phyloP scores from a whole-genome alignment of 176 grass and related monocot genomes.

The Phyllostachys edulis region DNA sequence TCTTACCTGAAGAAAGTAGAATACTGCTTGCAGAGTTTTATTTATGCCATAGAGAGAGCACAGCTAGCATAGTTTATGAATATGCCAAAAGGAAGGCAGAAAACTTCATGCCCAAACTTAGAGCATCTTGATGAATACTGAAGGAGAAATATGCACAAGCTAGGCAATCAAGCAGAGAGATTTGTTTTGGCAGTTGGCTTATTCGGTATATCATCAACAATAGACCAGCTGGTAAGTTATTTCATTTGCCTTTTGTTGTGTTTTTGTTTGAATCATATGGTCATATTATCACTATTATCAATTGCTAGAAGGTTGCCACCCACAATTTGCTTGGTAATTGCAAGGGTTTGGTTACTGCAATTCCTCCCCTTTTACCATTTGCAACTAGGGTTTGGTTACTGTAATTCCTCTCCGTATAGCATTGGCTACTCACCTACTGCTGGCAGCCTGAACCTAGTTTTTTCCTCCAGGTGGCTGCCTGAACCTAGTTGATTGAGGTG shows the following conservation, averaged over 20 bases:
- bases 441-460: no score
- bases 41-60: constrained; percentile 74
- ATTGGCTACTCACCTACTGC: no score
- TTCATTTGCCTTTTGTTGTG: constrained; percentile 17
- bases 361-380: no score
- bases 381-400: no score
- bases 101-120: constrained; percentile 41
- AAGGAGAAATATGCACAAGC: background rate
- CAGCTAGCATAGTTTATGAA: constrained; percentile 69
- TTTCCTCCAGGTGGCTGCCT: no score
- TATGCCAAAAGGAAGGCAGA: constrained; percentile 74
- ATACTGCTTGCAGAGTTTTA: constrained; percentile 94
- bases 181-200: constrained; percentile 20
- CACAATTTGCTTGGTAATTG: background rate
- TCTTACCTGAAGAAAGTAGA: constrained; percentile 78
- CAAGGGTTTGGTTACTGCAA: background rate
- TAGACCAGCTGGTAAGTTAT: constrained; percentile 21
- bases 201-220: constrained; percentile 2
- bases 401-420: no score
- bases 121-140: background rate
- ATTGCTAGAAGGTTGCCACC: background rate
- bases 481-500: background rate
- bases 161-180: background rate
- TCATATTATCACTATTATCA: background rate
- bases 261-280: background rate